Evolutionary conservation across 768 basidiomycete species (phyloP).

Genomic region (Botryobasidium botryosum): DNA sequence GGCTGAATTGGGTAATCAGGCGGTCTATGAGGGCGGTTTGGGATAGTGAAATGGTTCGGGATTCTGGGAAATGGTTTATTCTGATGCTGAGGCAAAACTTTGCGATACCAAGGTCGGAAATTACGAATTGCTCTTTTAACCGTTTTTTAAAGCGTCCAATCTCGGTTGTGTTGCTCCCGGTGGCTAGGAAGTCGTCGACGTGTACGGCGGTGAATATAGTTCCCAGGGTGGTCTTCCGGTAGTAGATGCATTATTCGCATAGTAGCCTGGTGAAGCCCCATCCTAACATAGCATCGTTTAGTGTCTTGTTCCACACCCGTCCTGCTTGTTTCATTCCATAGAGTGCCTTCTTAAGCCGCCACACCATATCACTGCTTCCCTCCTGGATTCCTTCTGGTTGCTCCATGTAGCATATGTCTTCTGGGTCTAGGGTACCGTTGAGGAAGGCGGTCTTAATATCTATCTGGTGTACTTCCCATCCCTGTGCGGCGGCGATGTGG

Average conservation of each 20-base stretch:
- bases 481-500: background rate
- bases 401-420: constrained; percentile 8
- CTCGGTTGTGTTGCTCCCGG: background rate
- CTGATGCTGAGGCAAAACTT: too few species aligned
- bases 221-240: background rate
- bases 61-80: too few species aligned
- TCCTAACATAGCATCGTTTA: constrained; percentile 1
- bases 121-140: too few species aligned
- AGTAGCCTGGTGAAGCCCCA: background rate
- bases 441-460: constrained; percentile 9
- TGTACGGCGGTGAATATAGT: background rate
- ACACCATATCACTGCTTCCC: background rate
- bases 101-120: too few species aligned
- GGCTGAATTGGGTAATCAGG: too few species aligned
- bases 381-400: constrained; percentile 11
- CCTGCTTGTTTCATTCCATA: constrained; percentile 12
- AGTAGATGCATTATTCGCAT: background rate
- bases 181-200: background rate
- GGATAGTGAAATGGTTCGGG: too few species aligned
- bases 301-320: constrained; percentile 9
- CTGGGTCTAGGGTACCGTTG: constrained; percentile 8
- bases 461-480: constrained; percentile 9
- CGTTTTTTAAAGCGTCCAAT: too few species aligned
- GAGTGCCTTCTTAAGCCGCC: constrained; percentile 4
- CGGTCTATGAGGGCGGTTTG: too few species aligned